Evolutionary conservation across 495 filamentous ascomycete species (phyloP), one percentile per base, ranked within the genome.

Genomic region (Astrothelium subdiscretum): DNA sequence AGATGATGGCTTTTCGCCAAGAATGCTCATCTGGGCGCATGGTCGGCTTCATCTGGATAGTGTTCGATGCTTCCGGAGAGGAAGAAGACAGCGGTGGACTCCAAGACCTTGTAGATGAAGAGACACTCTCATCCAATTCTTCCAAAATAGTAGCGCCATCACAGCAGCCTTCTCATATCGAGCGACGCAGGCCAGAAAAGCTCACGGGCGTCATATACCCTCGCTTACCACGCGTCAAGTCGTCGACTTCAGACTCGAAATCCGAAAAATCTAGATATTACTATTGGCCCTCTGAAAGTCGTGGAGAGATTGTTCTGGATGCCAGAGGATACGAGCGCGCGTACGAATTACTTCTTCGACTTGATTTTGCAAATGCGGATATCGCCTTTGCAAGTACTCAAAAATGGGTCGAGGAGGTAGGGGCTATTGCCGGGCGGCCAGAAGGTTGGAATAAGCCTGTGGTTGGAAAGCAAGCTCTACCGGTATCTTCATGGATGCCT

Each of bases 1-100:
- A 99, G 61, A 86, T 94, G 83, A 97, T 99, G 94, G 87, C 91
- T 15, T 97, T 90, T 69, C 79, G 94, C 31, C 94, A 97, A 71
- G 94, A 99, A 72, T 99, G 94, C 70, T 92, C 91, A 27, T 86
- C 90, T 15, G 94, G 94, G 2, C 78, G 91, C 24, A 72, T 96
- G 60, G 95, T 96, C 0, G 95, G 94, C 0, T 99, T 99, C 69
- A 76, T 97, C 12, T 99, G 94, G 94, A 72, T 96, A 31, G 85
- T 96, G 11, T 87, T 97, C 24, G 1, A 26, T 54, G n/a, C 48
- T 15, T 54, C 29, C 29, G 48, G 48, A n/a, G 48, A 54, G 10
- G 48, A 54, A 0, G 48, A 11, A 29, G 12, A 3, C 20, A 29
- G 20, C 29, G 48, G 22, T 2, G 6, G 48, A 1, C 24, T 54